A percentile compares a stretch with the other conserved stretches of the same genome.
These are phyloP conservation scores for Pterocarpus macrocarpus DNA, from an alignment of 306 rosid genomes.

Conservation along the genomic window DNA sequence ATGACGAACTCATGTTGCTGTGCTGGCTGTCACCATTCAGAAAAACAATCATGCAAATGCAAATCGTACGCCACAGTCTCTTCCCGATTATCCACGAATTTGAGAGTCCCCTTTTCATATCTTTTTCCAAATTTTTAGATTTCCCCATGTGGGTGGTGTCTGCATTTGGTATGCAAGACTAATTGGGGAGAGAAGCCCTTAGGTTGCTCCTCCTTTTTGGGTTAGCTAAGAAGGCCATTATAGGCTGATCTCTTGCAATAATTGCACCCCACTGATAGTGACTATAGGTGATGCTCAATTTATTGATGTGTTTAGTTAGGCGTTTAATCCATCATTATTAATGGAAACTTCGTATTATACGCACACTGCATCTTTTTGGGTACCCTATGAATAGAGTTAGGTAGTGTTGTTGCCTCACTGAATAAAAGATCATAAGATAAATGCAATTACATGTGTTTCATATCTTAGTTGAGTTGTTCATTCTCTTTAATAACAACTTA, in stretches of 20 bases:
- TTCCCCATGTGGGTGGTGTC: constrained; percentile 50
- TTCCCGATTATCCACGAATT: constrained; percentile 22
- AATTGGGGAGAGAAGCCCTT: constrained; percentile 31
- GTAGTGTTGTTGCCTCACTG: constrained; percentile 50
- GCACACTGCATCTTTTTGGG: constrained; percentile 48
- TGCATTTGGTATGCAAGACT: constrained; percentile 39
- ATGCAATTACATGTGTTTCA: constrained; percentile 9
- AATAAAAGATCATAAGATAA: constrained; percentile 25
- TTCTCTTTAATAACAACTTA: constrained; percentile 35
- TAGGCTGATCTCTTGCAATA: constrained; percentile 40
- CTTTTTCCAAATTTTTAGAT: background rate
- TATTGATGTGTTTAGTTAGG: constrained; percentile 39
- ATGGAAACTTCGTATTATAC: constrained; percentile 41
- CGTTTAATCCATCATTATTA: constrained; percentile 46
- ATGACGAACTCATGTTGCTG: constrained; percentile 69
- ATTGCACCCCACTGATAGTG: constrained; percentile 52
- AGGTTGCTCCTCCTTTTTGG: constrained; percentile 51
- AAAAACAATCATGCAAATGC: constrained; percentile 48
- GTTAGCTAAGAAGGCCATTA: constrained; percentile 53
- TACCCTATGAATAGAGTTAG: constrained; percentile 49
- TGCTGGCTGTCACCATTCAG: constrained; percentile 65
- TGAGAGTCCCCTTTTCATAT: background rate
- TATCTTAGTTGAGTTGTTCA: constrained; percentile 50
- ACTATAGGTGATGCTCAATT: constrained; percentile 44
- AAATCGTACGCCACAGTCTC: constrained; percentile 42